Percentiles rank a stretch among this genome's conserved stretches.
phyloP scores from a whole-genome alignment of 768 basidiomycete genomes.

The Rhodosporidiobolus sp. region DNA sequence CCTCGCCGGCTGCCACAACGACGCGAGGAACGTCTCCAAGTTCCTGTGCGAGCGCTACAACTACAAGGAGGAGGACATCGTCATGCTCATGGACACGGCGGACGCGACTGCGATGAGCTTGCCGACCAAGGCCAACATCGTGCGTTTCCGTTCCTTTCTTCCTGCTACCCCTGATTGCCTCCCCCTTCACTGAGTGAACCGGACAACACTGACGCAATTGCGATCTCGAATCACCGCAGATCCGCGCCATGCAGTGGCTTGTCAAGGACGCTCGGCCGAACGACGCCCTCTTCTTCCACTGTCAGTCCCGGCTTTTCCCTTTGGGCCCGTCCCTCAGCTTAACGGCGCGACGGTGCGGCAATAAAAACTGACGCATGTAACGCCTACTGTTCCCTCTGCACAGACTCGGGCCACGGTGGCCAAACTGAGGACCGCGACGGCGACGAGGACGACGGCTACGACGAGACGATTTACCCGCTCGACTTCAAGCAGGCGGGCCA shows the following conservation, averaged over 20 bases:
- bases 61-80: slow-evolving; percentile 76
- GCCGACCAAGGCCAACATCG: slow-evolving; percentile 80
- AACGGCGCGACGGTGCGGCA: too few relatives aligned
- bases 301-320: background rate
- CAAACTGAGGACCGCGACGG: slow-evolving; percentile 79
- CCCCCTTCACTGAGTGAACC: too few relatives aligned
- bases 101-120: slow-evolving; percentile 57
- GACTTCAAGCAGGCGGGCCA: slow-evolving; percentile 67
- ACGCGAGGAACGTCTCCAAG: slow-evolving; percentile 72
- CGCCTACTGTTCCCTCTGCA: too few relatives aligned
- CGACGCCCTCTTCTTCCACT: slow-evolving; percentile 88
- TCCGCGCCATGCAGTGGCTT: slow-evolving; percentile 89
- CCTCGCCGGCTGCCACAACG: slow-evolving; percentile 85
- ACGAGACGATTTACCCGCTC: slow-evolving; percentile 82
- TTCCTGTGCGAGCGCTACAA: slow-evolving; percentile 58
- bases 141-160: slow-evolving; percentile 46
- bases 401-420: slow-evolving; percentile 72
- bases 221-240: slow-evolving; percentile 51
- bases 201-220: background rate
- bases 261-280: slow-evolving; percentile 71
- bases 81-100: slow-evolving; percentile 76
- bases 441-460: slow-evolving; percentile 78
- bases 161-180: too few relatives aligned
- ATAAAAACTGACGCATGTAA: too few relatives aligned
- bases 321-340: background rate